phyloP scores from a whole-genome alignment of 768 basidiomycete species.

The Stropharia rugosoannulata region DNA sequence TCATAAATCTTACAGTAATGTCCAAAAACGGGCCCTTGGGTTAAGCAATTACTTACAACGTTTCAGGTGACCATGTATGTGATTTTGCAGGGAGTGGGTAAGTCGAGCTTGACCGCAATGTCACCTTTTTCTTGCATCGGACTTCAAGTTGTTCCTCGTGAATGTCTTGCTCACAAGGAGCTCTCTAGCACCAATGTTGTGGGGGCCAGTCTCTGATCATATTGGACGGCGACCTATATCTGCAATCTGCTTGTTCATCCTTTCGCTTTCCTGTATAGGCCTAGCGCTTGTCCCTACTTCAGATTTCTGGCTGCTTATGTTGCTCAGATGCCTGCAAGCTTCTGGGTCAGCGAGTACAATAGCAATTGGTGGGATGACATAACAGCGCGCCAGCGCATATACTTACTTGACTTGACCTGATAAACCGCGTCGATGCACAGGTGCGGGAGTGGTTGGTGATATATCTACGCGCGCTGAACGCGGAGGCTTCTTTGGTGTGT shows the following conservation, averaged over 20 bases:
- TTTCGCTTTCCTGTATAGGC: conserved; percentile 66
- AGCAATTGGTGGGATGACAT: conserved; percentile 54
- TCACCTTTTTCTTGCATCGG: not conserved
- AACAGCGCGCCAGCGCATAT: not conserved
- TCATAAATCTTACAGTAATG: conserved; percentile 73
- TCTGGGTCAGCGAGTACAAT: conserved; percentile 79
- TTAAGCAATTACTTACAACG: not conserved
- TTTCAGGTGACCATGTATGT: conserved; percentile 66
- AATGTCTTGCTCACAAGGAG: not conserved
- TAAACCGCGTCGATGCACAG: conserved; percentile 26
- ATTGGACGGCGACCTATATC: conserved; percentile 65
- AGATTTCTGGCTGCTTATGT: conserved; percentile 76
- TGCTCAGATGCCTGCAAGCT: conserved; percentile 78
- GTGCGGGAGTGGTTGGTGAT: conserved; percentile 78
- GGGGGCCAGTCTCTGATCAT: conserved; percentile 70
- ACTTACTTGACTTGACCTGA: not conserved
- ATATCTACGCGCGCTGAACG: conserved; percentile 72
- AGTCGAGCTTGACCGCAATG: conserved; percentile 14
- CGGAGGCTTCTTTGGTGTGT: conserved; percentile 72
- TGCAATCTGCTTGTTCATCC: conserved; percentile 59
- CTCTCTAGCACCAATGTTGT: conserved; percentile 57
- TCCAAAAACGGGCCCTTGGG: not conserved
- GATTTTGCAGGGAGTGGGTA: conserved; percentile 63
- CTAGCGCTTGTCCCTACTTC: conserved; percentile 47
- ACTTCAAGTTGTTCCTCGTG: not conserved